Evolutionary conservation across 1,139 yeast species (phyloP), one percentile per base, ranked within the genome.

Genomic region (Blastobotrys raffinosifermentans): DNA sequence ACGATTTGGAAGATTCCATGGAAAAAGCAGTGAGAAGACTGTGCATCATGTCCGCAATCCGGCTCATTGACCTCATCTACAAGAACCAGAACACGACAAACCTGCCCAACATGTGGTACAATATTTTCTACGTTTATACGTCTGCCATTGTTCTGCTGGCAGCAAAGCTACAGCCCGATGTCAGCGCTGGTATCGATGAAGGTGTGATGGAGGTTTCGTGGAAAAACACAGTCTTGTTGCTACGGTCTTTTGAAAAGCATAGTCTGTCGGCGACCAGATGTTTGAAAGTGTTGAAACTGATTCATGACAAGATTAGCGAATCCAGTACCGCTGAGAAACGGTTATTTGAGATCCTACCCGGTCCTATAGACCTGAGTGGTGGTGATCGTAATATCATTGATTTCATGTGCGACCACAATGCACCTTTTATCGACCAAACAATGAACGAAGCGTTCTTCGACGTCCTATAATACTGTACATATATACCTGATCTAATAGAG

Each of bases 81-180:
- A 38, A 35, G 19, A 32, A 41, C 34, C 34, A 32, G 23, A 34
- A 34, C 21, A 31, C 41, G n/a, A 35, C 43, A 4, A 34, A 38
- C 19, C 26, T 46, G 3, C 53, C 53, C 3, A 46, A 44, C 3
- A 35, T 44, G 37, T 48, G 53, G 53, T 44, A 44, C 26, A 30
- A 37, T 21, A 39, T 46, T 3, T 47, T 39, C 33, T 47, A 45
- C 29, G 39, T 40, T 9, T 47, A 47, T 31, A 44, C 48, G 5
- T 38, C 53, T 4, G 48, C 51, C 3, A 32, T 46, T 10, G 49
- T 44, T 3, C 36, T 49, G 26, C 29, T 48, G 27, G 49, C 47
- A 8, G 49, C 50, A 14, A 46, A 38, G 29, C 34, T 49, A 3
- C 43, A 36, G 29, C 51, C 51, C 4, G 19, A 38, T 2, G 22